phyloP scores from a whole-genome alignment of 345 rosid genomes.

The Gossypium arboreum region DNA sequence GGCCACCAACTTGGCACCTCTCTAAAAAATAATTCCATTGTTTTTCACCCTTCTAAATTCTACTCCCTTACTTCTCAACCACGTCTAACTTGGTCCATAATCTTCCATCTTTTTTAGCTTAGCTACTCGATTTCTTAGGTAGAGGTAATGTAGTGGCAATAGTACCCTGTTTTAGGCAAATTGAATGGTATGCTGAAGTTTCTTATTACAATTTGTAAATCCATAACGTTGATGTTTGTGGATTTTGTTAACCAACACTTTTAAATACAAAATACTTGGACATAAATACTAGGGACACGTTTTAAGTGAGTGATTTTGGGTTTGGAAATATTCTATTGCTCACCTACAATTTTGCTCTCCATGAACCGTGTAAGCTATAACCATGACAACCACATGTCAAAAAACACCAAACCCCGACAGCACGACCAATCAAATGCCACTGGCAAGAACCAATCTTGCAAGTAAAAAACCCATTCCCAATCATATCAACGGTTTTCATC shows the following conservation, averaged over 20 bases:
- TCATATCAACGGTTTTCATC: conserved; percentile 4
- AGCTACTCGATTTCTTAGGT: neutral
- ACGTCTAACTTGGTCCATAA: neutral
- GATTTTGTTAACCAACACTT: neutral
- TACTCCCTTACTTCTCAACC: neutral
- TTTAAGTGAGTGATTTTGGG: neutral
- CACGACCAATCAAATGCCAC: neutral
- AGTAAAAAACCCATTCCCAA: neutral
- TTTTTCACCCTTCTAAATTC: neutral
- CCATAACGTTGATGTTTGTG: neutral
- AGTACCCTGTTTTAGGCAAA: neutral
- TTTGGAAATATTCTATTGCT: conserved; percentile 1
- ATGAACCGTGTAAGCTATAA: conserved; percentile 1
- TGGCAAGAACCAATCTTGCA: conserved; percentile 16
- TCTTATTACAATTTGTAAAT: neutral
- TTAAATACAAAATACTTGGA: neutral
- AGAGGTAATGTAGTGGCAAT: neutral
- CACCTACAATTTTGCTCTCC: conserved; percentile 4
- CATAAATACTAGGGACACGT: neutral
- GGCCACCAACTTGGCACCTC: too few relatives aligned
- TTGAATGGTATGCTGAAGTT: neutral
- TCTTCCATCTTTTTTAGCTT: neutral
- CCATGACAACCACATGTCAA: conserved; percentile 8
- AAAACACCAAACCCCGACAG: conserved; percentile 6
- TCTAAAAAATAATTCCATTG: neutral